A percentile compares a stretch with the other conserved stretches of the same genome.
These are phyloP conservation scores for Boletus edulis DNA, from an alignment of 768 basidiomycete species.

Conservation along the genomic window DNA sequence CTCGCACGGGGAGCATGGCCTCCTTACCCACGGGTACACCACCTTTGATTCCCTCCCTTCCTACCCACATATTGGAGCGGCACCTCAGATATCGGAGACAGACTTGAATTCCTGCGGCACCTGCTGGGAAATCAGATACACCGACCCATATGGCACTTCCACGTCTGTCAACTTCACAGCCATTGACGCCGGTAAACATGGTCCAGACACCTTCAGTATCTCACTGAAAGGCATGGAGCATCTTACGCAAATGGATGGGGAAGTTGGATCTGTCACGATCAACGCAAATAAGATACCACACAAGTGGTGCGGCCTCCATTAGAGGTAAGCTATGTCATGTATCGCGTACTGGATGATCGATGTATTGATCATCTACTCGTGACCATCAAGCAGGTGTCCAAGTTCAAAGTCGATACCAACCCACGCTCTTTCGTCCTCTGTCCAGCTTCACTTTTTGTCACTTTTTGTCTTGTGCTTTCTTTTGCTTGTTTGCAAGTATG, in stretches of 20 bases:
- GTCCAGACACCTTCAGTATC: constrained; percentile 33
- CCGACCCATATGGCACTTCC: constrained; percentile 23
- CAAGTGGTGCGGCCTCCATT: constrained; percentile 10
- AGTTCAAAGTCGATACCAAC: not conserved
- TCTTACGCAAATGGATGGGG: constrained; percentile 29
- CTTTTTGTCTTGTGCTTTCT: no score
- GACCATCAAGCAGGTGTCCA: not conserved
- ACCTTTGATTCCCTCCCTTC: not conserved
- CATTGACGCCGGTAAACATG: constrained; percentile 43
- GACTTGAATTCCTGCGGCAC: constrained; percentile 54
- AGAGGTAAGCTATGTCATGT: not conserved
- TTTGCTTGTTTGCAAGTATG: not conserved
- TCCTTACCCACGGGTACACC: not conserved
- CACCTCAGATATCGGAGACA: constrained; percentile 46
- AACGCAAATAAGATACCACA: constrained; percentile 4
- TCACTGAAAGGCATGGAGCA: constrained; percentile 35
- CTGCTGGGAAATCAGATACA: constrained; percentile 58
- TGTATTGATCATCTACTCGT: not conserved
- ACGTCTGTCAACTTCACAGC: constrained; percentile 49
- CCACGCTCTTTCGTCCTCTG: not conserved
- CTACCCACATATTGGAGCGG: constrained; percentile 51
- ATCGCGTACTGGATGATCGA: not conserved
- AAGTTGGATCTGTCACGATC: constrained; percentile 14
- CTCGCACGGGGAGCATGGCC: constrained; percentile 47
- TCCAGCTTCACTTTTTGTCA: not conserved